A percentile compares a stretch with the other conserved stretches of the same genome.
Evolutionary conservation across 768 basidiomycete species (phyloP).

Genomic region (Leccinum arenicola): DNA sequence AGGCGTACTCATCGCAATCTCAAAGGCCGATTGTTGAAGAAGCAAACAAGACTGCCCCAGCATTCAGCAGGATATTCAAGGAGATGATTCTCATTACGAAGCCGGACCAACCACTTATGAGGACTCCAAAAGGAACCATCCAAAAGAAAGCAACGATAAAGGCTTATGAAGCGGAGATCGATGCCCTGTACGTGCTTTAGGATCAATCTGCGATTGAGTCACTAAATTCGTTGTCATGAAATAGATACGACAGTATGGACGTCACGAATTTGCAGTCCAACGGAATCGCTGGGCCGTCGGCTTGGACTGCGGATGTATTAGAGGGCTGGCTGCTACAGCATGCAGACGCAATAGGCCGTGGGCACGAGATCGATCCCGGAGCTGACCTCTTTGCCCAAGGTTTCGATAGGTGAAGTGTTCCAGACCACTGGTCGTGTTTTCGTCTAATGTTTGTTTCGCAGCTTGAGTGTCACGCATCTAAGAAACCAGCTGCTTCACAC

Average conservation of each 20-base stretch:
- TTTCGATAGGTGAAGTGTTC: conserved; percentile 28
- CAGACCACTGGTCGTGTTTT: not conserved
- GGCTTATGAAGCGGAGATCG: conserved; percentile 22
- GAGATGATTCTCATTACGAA: conserved; percentile 48
- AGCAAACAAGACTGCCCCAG: conserved; percentile 36
- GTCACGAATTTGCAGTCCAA: not conserved
- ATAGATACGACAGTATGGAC: conserved; percentile 11
- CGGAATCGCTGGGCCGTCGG: not conserved
- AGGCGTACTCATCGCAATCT: not conserved
- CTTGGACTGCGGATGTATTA: conserved; percentile 2
- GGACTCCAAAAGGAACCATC: conserved; percentile 32
- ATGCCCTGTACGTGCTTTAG: conserved; percentile 12
- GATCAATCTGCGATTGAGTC: too few relatives aligned
- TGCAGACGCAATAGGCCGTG: not conserved
- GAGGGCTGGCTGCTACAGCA: conserved; percentile 7
- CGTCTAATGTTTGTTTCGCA: not conserved
- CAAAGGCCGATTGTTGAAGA: conserved; percentile 37
- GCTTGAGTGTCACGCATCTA: conserved; percentile 23
- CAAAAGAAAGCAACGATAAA: conserved; percentile 17
- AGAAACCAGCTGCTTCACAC: conserved; percentile 6
- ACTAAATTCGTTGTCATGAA: not conserved
- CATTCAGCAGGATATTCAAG: conserved; percentile 43
- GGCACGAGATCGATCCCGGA: not conserved
- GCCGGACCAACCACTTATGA: conserved; percentile 38
- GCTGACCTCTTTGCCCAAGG: conserved; percentile 29